Evolutionary conservation across 805 yeast species (phyloP), one percentile per base, ranked within the genome.

Genomic region (Phaffomyces thermotolerans): DNA sequence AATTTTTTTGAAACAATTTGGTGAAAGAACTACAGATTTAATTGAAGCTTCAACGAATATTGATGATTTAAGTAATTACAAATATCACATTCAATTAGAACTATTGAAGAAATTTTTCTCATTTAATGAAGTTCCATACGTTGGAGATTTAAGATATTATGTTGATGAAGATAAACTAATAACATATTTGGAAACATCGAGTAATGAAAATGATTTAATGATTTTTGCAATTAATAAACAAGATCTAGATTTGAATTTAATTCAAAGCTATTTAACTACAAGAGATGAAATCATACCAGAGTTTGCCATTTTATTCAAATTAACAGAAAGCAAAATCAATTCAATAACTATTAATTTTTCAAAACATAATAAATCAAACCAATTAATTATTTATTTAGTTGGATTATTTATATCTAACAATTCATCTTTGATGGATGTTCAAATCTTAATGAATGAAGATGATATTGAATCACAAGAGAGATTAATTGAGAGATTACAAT

Each of bases 141-240:
- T 87, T 52, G 95, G 91, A 59, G 95, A 88, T 61, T 75, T 78
- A 54, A 87, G 84, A 17, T 67, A 76, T 10, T 67, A 68, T 37
- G 81, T 84, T 13, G 74, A 67, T 46, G 77, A 76, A 49, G 85
- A 82, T 36, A 81, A 75, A 58, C 75, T 87, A 46, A 86, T 80
- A 56, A 65, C 73, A 41, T 73, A 84, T 50, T 76, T 90, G 13
- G 95, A 95, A 20, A 91, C 93, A 25, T 89, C 95, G 23, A 90
- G 64, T 46, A 35, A 38, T 17, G 44, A 41, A 3, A 48, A 52
- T 22, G 59, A 57, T 36, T 39, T 57, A n/a, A 33, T 52, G 32
- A 40, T 57, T 8, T 56, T 47, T 22, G 52, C 52, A 10, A 32
- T 51, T 4, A 42, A 40, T n/a, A 46, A 46, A 20, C 48, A 48